phyloP scores from a whole-genome alignment of 2,329 filamentous ascomycete species.

The Clonostachys sp. region DNA sequence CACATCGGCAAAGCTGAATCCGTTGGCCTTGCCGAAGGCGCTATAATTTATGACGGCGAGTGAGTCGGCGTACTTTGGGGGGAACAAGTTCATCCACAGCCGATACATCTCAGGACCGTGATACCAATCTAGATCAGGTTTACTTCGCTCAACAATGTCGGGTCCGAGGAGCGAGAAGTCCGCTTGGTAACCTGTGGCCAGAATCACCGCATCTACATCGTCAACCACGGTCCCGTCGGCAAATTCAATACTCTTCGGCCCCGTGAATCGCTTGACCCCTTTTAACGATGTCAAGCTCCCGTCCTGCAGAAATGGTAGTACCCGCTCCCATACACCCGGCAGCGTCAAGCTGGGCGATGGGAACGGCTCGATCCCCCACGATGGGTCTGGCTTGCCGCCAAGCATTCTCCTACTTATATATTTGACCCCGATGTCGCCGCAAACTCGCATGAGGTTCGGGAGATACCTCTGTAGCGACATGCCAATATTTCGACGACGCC shows the following conservation, averaged over 20 bases:
- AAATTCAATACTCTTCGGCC: conserved; percentile 16
- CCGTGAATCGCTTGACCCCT: conserved; percentile 15
- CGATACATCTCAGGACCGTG: conserved; percentile 20
- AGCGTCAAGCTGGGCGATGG: conserved; percentile 12
- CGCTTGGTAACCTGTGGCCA: conserved; percentile 25
- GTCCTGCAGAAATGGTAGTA: conserved; percentile 24
- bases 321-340: conserved; percentile 17
- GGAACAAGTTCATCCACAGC: conserved; percentile 39
- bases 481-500: conserved; percentile 19
- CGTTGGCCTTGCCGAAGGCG: conserved; percentile 23
- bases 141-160: conserved; percentile 15
- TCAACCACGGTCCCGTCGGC: conserved; percentile 16
- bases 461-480: conserved; percentile 16
- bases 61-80: conserved; percentile 31
- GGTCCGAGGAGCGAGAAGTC: conserved; percentile 19
- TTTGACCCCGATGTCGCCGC: conserved; percentile 10
- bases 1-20: conserved; percentile 32
- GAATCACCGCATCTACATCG: conserved; percentile 21
- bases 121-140: conserved; percentile 17
- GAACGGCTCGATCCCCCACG: conserved; percentile 18
- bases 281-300: conserved; percentile 25
- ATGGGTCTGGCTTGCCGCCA: conserved; percentile 13
- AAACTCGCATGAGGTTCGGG: conserved; percentile 9
- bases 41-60: conserved; percentile 35
- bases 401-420: not conserved